These are phyloP conservation scores for Ascosphaera aggregata DNA, from an alignment of 2,329 filamentous ascomycete genomes.

Conservation along the genomic window DNA sequence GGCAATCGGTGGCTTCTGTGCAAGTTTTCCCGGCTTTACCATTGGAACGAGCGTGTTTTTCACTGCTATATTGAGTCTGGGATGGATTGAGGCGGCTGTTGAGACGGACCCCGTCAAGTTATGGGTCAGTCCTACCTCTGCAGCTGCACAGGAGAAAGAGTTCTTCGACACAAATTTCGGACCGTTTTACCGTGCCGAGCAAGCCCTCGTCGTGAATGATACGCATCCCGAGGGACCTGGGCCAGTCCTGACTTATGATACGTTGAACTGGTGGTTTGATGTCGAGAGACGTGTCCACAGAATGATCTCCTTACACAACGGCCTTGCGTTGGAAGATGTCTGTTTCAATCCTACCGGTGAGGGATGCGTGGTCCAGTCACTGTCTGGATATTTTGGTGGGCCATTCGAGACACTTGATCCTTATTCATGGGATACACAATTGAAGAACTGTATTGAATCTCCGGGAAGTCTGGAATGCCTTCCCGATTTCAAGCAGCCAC, in stretches of 20 bases:
- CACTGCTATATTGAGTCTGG: slow-evolving; percentile 57
- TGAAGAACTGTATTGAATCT: slow-evolving; percentile 51
- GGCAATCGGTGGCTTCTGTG: slow-evolving; percentile 55
- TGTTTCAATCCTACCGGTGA: slow-evolving; percentile 86
- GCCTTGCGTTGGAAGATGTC: slow-evolving; percentile 53
- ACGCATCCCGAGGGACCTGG: slow-evolving; percentile 38
- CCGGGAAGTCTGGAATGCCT: slow-evolving; percentile 53
- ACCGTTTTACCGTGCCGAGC: slow-evolving; percentile 84
- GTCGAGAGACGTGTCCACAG: slow-evolving; percentile 56
- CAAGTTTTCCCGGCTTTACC: slow-evolving; percentile 63
- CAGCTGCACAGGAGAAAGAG: slow-evolving; percentile 72
- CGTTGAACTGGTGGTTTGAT: slow-evolving; percentile 78
- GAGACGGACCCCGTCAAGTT: slow-evolving; percentile 76
- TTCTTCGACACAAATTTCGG: slow-evolving; percentile 91
- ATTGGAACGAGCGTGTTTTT: slow-evolving; percentile 53
- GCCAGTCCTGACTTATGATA: slow-evolving; percentile 72
- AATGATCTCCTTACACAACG: slow-evolving; percentile 45
- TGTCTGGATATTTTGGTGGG: slow-evolving; percentile 71
- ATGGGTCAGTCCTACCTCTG: slow-evolving; percentile 90
- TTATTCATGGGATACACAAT: slow-evolving; percentile 44
- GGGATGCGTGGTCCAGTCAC: slow-evolving; percentile 76
- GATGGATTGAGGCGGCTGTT: slow-evolving; percentile 73
- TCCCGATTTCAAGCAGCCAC: slow-evolving; percentile 69
- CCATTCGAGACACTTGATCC: slow-evolving; percentile 38
- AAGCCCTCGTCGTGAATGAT: slow-evolving; percentile 85